Evolutionary conservation across 805 yeast species (phyloP).

Genomic region (Cyberlindnera mississippiensis): DNA sequence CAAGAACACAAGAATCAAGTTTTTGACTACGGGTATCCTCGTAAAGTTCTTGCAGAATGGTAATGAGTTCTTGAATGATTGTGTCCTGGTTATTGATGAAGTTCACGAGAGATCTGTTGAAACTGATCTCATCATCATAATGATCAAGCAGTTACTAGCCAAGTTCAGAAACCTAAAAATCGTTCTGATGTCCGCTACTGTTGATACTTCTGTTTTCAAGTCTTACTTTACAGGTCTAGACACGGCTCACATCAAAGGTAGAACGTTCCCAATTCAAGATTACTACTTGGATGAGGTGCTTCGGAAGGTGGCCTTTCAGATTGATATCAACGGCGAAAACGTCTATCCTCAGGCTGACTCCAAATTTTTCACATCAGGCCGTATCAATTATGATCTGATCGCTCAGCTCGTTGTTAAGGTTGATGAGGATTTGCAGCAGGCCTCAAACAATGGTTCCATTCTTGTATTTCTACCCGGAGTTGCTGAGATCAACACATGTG

Average conservation of each 20-base stretch:
- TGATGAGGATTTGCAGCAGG: constrained; percentile 42
- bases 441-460: constrained; percentile 61
- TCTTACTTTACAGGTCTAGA: constrained; percentile 58
- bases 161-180: constrained; percentile 52
- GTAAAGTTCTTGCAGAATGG: constrained; percentile 72
- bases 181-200: constrained; percentile 92
- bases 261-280: constrained; percentile 90
- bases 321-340: constrained; percentile 39
- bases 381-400: constrained; percentile 71
- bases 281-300: constrained; percentile 67
- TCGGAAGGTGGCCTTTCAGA: constrained; percentile 50
- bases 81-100: constrained; percentile 83
- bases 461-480: constrained; percentile 88
- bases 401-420: constrained; percentile 50
- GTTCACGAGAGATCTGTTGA: constrained; percentile 96
- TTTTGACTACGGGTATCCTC: constrained; percentile 90
- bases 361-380: constrained; percentile 59
- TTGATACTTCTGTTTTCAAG: constrained; percentile 63
- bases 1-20: constrained; percentile 64
- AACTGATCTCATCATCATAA: constrained; percentile 76
- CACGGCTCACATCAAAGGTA: constrained; percentile 82
- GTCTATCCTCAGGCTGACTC: constrained; percentile 62
- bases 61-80: constrained; percentile 41
- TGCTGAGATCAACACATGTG: constrained; percentile 72
- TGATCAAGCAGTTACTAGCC: constrained; percentile 58